Evolutionary conservation across 768 basidiomycete genomes (phyloP), one percentile per base, ranked within the genome.

Genomic region (Galerina sulciceps): DNA sequence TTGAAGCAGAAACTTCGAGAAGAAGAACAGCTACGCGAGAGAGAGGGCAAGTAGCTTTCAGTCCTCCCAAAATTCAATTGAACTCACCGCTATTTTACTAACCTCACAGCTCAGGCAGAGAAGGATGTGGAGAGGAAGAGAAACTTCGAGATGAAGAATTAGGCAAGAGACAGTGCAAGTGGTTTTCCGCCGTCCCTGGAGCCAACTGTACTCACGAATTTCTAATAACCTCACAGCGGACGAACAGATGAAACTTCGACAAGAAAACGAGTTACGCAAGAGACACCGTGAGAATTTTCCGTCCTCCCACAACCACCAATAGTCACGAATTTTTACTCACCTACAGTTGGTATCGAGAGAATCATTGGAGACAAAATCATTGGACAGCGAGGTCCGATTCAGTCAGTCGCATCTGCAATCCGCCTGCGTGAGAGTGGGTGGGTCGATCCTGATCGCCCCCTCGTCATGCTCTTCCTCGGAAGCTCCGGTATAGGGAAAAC

Each of bases 391-490:
- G 55, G 55, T n/a, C 55, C 55, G 11, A 57, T 57, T 43, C 47
- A 37, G 11, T 57, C 55, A 6, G 18, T 57, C 9, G 55, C 55
- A 2, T 57, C 55, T 6, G 55, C 55, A 11, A 57, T 57, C 37
- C 55, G 55, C n/a, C 22, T 57, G 22, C 55, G 55, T 11, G 36
- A 31, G 37, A 49, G 49, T 22, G 55, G 55, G 1, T 57, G 55
- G 55, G 55, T 57, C n/a, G 46, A 57, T 23, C 55, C 47, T 18
- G 55, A 57, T 23, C 55, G 55, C 0, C 55, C 55, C 14, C 55
- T 57, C 37, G 55, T 57, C 38, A 57, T 57, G 55, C 55, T 57
- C 40, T 57, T 57, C 47, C 55, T 57, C 10, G 55, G 55, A n/a
- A 57, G 55, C 37, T 57, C 55, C 10, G 55, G 55, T 10, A 22